Base-by-base conservation (phyloP, 495 filamentous ascomycete genomes). In the Aspergillus diversus region DNA sequence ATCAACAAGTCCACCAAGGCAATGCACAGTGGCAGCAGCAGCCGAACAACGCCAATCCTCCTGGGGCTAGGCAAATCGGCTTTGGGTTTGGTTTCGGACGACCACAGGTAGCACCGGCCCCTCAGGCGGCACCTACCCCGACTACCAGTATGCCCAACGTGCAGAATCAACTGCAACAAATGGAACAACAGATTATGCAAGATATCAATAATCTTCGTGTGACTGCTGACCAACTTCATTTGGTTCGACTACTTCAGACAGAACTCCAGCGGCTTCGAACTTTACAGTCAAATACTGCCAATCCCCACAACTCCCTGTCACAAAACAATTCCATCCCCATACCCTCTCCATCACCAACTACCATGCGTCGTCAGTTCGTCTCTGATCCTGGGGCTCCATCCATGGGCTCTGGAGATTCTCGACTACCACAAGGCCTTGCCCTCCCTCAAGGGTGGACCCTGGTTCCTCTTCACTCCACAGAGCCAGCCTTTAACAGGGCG, bases 371-470 rank as follows among this genome's bases (percentile, higher is more conserved):
- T 57, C 70, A 76, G 61, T 74, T 75, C 48, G 58, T 74, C 12
- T 59, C 78, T n/a, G 70, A 67, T 59, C 74, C 75, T 13, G 61
- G 63, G 5, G 59, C 72, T 11, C 66, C 74, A 42, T 74, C 86
- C 7, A 81, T 92, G 59, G 79, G 82, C 27, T 74, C 89, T 13
- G 90, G 88, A 17, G 88, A 91, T 69, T 70, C 84, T 27, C 85
- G 89, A 47, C 77, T 94, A 17, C 91, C 91, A 4, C 84, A 87
- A 43, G 91, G 92, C 8, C 78, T 94, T 13, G 83, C 75, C 12
- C 84, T 96, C 33, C 92, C 92, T 3, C 79, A 83, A 46, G 91
- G 91, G 7, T 96, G 91, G 91, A 87, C 85, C 27, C 71, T 96
- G 33, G 75, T 90, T 35, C 90, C 90, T 56, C 79, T 92, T 11